Evolutionary conservation across 192 early-diverging fungal species (phyloP).

Genomic region (Thamnidium elegans): DNA sequence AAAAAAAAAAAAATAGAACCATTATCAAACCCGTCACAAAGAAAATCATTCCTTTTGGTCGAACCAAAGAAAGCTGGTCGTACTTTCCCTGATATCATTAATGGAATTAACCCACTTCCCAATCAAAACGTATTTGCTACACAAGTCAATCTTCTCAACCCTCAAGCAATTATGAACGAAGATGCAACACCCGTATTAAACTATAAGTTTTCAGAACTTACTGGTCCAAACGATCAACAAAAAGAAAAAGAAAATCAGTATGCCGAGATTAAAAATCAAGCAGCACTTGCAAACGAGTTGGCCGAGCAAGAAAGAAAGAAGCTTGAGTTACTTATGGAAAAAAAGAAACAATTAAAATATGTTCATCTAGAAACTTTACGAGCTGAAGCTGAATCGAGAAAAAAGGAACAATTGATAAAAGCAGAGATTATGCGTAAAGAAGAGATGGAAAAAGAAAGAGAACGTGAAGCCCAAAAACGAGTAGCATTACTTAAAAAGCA

Average conservation of each 20-base stretch:
- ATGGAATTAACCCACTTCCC: neutral
- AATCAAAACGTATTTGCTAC: neutral
- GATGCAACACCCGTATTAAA: neutral
- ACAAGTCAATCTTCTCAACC: neutral
- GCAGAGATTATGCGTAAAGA: neutral
- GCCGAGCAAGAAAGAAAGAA: conserved; percentile 1
- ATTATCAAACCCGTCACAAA: conserved; percentile 20
- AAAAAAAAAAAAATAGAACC: conserved; percentile 28
- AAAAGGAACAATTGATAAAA: neutral
- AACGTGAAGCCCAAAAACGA: neutral
- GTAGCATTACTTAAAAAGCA: neutral
- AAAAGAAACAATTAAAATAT: neutral
- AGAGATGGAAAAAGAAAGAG: conserved; percentile 1
- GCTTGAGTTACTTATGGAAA: neutral
- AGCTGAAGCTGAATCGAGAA: conserved; percentile 2
- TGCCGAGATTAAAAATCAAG: conserved; percentile 2
- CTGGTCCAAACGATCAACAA: neutral
- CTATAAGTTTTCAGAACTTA: neutral
- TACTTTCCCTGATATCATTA: conserved; percentile 18
- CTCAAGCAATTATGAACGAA: neutral
- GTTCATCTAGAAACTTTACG: neutral
- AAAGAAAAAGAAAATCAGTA: conserved; percentile 4
- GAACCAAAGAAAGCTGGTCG: conserved; percentile 26
- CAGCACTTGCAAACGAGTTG: neutral
- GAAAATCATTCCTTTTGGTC: conserved; percentile 11